Conservation (phyloP, 768 basidiomycete species). For the Mycena pura region DNA sequence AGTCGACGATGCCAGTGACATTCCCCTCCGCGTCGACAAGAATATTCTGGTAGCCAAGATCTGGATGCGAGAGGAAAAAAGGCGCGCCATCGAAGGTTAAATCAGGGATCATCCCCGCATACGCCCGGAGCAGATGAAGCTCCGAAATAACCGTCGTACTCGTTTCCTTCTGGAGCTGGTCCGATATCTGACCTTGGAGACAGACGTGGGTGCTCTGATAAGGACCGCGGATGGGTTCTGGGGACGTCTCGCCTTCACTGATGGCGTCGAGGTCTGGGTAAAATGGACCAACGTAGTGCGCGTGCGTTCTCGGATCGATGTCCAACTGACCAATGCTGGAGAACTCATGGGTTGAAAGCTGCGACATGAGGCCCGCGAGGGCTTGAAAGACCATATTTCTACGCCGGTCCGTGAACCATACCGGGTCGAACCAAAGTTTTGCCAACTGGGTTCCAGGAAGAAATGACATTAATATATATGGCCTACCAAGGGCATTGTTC, state of each 20-base stretch:
- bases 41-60: conserved; percentile 35
- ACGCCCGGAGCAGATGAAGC: conserved; percentile 4
- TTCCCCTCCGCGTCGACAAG: conserved; percentile 32
- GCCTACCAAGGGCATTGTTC: conserved; percentile 18
- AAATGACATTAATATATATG: conserved; percentile 25
- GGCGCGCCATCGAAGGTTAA: conserved; percentile 31
- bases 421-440: conserved; percentile 27
- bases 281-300: background rate
- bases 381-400: conserved; percentile 10
- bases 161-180: background rate
- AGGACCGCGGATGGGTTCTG: conserved; percentile 1
- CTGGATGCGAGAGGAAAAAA: conserved; percentile 32
- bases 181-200: background rate
- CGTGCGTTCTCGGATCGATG: background rate
- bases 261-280: background rate
- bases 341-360: conserved; percentile 16
- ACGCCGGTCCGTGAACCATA: conserved; percentile 10
- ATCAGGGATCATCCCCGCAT: conserved; percentile 25
- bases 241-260: background rate
- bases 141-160: conserved; percentile 3
- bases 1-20: conserved; percentile 35
- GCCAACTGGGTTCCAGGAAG: conserved; percentile 21
- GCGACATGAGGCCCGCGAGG: conserved; percentile 16
- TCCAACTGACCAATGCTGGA: conserved; percentile 8
- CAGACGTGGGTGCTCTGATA: conserved; percentile 12